These are phyloP conservation scores for Alternaria ventricosa DNA, from an alignment of 2,329 filamentous ascomycete species.

Conservation along the genomic window DNA sequence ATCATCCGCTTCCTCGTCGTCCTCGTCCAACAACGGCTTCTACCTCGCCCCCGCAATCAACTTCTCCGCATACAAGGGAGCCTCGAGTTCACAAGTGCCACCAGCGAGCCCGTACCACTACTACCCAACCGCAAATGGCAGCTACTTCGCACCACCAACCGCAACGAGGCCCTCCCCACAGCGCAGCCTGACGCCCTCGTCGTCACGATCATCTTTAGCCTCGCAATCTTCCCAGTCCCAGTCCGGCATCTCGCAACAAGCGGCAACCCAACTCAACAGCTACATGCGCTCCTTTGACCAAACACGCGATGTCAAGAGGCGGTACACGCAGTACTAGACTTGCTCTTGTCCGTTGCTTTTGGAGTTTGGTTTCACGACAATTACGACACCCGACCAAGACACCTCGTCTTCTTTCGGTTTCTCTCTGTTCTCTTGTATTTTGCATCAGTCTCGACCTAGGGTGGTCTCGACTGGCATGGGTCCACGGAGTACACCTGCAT, in stretches of 20 bases:
- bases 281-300: conserved; percentile 92
- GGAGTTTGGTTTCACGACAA: conserved; percentile 30
- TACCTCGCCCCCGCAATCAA: conserved; percentile 77
- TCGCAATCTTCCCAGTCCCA: conserved; percentile 67
- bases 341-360: neutral
- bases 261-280: conserved; percentile 78
- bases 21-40: conserved; percentile 63
- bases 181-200: conserved; percentile 64
- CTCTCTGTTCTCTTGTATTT: conserved; percentile 8
- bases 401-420: conserved; percentile 7
- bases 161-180: conserved; percentile 40
- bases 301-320: conserved; percentile 65
- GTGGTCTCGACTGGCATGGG: conserved; percentile 19
- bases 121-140: conserved; percentile 43
- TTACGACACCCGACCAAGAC: conserved; percentile 18
- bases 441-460: conserved; percentile 19
- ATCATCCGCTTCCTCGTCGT: conserved; percentile 60
- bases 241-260: conserved; percentile 72
- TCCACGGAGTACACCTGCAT: conserved; percentile 34
- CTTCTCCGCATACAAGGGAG: conserved; percentile 69
- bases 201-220: conserved; percentile 82
- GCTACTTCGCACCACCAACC: conserved; percentile 47
- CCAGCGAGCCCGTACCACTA: conserved; percentile 54
- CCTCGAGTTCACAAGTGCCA: conserved; percentile 56
- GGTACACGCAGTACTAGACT: conserved; percentile 44